phyloP scores from a whole-genome alignment of 345 rosid genomes.

The Gossypium herbaceum region DNA sequence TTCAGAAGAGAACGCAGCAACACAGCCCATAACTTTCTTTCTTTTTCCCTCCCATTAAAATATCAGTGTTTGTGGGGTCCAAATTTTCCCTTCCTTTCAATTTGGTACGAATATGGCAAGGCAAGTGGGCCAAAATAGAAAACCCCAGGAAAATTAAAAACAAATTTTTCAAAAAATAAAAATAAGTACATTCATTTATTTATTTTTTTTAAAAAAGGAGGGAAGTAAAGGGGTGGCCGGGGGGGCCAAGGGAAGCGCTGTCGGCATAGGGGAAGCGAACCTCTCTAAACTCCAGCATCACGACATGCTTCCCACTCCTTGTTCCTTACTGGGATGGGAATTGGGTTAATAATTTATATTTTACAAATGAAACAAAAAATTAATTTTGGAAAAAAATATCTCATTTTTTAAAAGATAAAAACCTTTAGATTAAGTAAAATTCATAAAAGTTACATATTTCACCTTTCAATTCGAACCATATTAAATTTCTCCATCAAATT shows the following conservation, averaged over 20 bases:
- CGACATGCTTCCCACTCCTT: not conserved
- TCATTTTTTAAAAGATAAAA: not conserved
- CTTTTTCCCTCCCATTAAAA: not conserved
- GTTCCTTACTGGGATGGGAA: not conserved
- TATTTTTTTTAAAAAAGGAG: too few relatives aligned
- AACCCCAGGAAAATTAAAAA: not conserved
- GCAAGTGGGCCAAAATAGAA: not conserved
- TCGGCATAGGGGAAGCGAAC: conserved; percentile 51
- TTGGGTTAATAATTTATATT: not conserved
- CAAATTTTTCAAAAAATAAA: not conserved
- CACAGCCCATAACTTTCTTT: not conserved
- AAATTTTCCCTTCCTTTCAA: not conserved
- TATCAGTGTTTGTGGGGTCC: not conserved
- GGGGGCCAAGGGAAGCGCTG: conserved; percentile 31
- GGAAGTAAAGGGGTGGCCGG: not conserved
- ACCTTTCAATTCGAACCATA: too few relatives aligned
- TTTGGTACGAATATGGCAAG: not conserved
- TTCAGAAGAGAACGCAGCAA: not conserved
- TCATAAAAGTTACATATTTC: too few relatives aligned
- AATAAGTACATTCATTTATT: not conserved
- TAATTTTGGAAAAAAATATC: not conserved
- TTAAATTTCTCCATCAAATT: too few relatives aligned
- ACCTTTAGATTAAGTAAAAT: too few relatives aligned
- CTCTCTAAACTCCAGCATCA: conserved; percentile 18
- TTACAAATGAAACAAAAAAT: not conserved